Evolutionary conservation across 371 early-diverging fungal genomes (phyloP).

Genomic region (Circinella minor): DNA sequence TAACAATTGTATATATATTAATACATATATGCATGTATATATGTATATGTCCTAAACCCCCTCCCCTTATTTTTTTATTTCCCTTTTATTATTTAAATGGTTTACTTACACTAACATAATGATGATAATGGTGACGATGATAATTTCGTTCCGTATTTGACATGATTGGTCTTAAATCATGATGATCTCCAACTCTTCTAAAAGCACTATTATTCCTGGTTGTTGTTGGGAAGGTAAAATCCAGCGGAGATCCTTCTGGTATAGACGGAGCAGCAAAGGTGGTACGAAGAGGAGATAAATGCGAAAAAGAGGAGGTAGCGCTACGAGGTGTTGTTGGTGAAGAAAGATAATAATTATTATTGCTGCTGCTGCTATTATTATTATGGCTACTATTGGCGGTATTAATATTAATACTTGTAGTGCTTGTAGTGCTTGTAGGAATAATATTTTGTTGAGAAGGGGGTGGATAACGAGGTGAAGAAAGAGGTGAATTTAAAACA

Average conservation of each 20-base stretch:
- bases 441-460: background rate
- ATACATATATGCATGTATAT: background rate
- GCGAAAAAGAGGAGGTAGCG: slow-evolving; percentile 15
- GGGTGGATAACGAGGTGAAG: slow-evolving; percentile 20
- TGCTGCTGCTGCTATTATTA: slow-evolving; percentile 9
- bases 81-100: too few species aligned
- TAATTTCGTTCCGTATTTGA: background rate
- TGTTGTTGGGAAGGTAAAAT: slow-evolving; percentile 9
- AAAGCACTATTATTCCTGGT: background rate
- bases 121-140: background rate
- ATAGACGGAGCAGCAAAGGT: slow-evolving; percentile 15
- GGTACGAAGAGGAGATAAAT: slow-evolving; percentile 17
- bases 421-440: background rate
- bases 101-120: background rate
- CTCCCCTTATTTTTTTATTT: too few species aligned
- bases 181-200: slow-evolving; percentile 2
- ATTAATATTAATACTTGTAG: background rate
- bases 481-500: slow-evolving; percentile 16
- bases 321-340: slow-evolving; percentile 9
- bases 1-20: background rate
- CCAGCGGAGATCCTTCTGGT: slow-evolving; percentile 22
- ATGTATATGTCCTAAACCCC: too few species aligned
- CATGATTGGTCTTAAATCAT: background rate
- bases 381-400: background rate
- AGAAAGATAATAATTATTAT: background rate